These are phyloP conservation scores for Ophiocordyceps unilateralis DNA, from an alignment of 2,329 filamentous ascomycete species.

Conservation along the genomic window DNA sequence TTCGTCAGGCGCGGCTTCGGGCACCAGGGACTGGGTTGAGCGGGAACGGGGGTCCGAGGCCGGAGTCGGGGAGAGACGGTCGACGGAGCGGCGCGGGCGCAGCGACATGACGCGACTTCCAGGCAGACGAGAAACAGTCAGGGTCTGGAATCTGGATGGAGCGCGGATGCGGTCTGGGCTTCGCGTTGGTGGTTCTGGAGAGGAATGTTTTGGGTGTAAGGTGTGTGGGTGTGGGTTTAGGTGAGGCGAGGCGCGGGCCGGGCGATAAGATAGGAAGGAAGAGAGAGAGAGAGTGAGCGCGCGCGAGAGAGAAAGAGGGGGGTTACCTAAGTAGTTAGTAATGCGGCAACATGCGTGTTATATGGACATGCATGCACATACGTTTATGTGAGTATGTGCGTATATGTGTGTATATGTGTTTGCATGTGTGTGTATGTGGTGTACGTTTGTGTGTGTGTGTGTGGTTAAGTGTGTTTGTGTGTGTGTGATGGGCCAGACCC, in stretches of 20 bases:
- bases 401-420: not conserved
- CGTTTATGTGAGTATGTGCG: not conserved
- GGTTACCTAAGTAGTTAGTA: too few relatives aligned
- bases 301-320: too few relatives aligned
- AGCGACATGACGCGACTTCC: not conserved
- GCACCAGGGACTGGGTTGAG: conserved; percentile 26
- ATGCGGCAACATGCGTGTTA: too few relatives aligned
- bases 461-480: too few relatives aligned
- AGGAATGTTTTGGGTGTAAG: not conserved
- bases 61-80: conserved; percentile 3
- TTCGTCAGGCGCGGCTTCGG: conserved; percentile 6
- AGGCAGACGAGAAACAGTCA: too few relatives aligned
- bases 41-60: conserved; percentile 28
- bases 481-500: too few relatives aligned
- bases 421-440: too few relatives aligned
- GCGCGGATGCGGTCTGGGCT: not conserved
- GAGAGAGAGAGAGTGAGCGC: too few relatives aligned
- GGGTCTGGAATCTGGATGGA: not conserved
- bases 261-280: too few relatives aligned
- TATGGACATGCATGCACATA: not conserved
- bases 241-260: not conserved
- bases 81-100: not conserved
- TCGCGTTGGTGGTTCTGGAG: not conserved
- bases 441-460: too few relatives aligned
- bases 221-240: too few relatives aligned